phyloP scores from a whole-genome alignment of 352 stramenopile genomes.

The Phytophthora multivora region DNA sequence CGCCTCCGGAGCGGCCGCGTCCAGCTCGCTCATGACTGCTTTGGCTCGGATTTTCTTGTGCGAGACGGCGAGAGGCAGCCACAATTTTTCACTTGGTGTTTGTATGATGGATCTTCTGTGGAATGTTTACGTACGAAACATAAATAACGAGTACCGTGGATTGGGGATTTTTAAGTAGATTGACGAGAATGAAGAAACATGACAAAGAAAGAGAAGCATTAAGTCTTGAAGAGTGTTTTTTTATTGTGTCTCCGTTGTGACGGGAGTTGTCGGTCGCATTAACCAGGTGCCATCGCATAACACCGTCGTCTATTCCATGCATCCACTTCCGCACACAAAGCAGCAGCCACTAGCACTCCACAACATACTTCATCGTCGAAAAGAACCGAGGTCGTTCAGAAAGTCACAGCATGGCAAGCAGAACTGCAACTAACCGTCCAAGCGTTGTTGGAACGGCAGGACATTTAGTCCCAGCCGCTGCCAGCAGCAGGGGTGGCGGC shows the following conservation, averaged over 20 bases:
- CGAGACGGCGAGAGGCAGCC: constrained; percentile 24
- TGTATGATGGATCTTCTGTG: constrained; percentile 30
- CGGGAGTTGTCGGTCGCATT: constrained; percentile 76
- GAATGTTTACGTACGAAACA: constrained; percentile 13
- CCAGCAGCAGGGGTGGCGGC: constrained; percentile 50
- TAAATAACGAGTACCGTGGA: constrained; percentile 2
- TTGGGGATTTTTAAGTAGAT: not conserved
- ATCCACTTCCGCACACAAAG: constrained; percentile 34
- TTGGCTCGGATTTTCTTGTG: constrained; percentile 41
- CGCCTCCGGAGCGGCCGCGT: constrained; percentile 6
- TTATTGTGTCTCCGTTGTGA: constrained; percentile 13
- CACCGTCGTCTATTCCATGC: constrained; percentile 94
- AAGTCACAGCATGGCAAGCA: constrained; percentile 19
- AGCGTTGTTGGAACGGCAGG: not conserved
- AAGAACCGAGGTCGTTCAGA: constrained; percentile 32
- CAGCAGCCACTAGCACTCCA: constrained; percentile 13
- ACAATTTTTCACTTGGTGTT: constrained; percentile 15
- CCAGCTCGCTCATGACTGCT: constrained; percentile 30
- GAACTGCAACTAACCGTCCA: constrained; percentile 22
- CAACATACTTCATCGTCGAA: constrained; percentile 30
- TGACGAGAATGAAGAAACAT: not conserved
- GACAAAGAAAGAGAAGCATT: not conserved
- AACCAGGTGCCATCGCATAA: constrained; percentile 93
- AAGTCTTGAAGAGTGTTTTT: constrained; percentile 28
- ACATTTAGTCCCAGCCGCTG: constrained; percentile 85